Conservation (phyloP, 495 filamentous ascomycete species). For the Penicillium coprophilum region DNA sequence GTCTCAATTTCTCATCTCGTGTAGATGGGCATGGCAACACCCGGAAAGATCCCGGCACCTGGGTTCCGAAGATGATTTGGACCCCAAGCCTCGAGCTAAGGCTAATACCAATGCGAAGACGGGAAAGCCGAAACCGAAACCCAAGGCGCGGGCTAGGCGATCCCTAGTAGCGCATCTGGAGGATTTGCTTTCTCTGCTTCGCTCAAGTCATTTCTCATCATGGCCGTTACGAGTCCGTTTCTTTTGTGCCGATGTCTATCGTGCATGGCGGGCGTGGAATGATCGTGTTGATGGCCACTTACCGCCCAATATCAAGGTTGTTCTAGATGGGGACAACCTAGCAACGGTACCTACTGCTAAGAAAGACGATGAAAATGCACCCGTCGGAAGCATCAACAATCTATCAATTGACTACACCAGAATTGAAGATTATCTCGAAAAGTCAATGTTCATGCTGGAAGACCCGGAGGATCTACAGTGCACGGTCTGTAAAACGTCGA, state of each 20-base stretch:
- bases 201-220: conserved; percentile 68
- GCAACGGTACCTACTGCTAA: not conserved
- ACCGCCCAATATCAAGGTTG: conserved; percentile 50
- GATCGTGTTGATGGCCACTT: conserved; percentile 48
- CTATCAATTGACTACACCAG: conserved; percentile 66
- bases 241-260: conserved; percentile 67
- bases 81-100: conserved; percentile 24
- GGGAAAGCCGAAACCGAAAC: conserved; percentile 27
- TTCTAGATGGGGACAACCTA: conserved; percentile 51
- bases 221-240: conserved; percentile 87
- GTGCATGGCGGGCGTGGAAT: conserved; percentile 64
- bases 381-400: conserved; percentile 44
- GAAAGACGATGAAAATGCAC: conserved; percentile 5
- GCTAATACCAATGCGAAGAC: conserved; percentile 14
- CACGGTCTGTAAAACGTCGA: conserved; percentile 56
- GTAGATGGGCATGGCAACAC: conserved; percentile 91
- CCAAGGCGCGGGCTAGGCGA: conserved; percentile 49
- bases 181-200: conserved; percentile 75
- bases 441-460: conserved; percentile 63
- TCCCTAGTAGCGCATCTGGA: conserved; percentile 63
- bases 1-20: conserved; percentile 9
- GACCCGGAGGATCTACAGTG: conserved; percentile 59
- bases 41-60: conserved; percentile 74
- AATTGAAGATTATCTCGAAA: conserved; percentile 68
- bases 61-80: conserved; percentile 49